Evolutionary conservation across 257 asterid species (phyloP).

Genomic region (Verbena officinalis): DNA sequence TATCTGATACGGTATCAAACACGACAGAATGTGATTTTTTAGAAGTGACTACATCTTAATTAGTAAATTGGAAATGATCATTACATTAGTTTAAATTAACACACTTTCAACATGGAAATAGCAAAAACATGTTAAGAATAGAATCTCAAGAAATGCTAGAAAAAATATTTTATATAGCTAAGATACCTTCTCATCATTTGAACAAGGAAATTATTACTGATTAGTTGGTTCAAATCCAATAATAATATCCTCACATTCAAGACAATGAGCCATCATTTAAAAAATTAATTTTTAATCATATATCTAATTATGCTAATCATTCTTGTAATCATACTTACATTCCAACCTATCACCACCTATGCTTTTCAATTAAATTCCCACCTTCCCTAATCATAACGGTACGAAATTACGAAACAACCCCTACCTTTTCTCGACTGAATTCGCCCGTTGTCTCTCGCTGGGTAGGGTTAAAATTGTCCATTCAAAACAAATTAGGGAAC

Average conservation of each 20-base stretch:
- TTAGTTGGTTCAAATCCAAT: conserved; percentile 17
- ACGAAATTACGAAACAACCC: conserved; percentile 13
- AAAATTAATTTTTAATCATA: not conserved
- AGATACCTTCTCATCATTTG: conserved; percentile 33
- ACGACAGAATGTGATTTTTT: too few relatives aligned
- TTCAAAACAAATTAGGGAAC: not conserved
- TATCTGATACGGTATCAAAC: too few relatives aligned
- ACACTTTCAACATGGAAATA: too few relatives aligned
- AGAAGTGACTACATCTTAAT: too few relatives aligned
- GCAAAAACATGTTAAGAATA: not conserved
- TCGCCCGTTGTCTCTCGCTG: too few relatives aligned
- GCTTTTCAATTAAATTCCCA: conserved; percentile 19
- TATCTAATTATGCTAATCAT: conserved; percentile 30
- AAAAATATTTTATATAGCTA: conserved; percentile 12
- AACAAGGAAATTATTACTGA: conserved; percentile 45
- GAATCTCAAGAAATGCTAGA: not conserved
- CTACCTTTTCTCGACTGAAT: not conserved
- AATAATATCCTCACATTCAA: conserved; percentile 1
- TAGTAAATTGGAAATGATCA: too few relatives aligned
- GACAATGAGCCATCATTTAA: too few relatives aligned
- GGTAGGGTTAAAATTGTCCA: conserved; percentile 24
- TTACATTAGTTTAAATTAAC: too few relatives aligned
- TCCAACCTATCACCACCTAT: too few relatives aligned
- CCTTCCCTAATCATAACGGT: not conserved
- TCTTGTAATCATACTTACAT: conserved; percentile 24